Percentiles rank a stretch among this genome's conserved stretches.
phyloP scores from a whole-genome alignment of 78 protist species.

The Chrysochromulina tobinii region DNA sequence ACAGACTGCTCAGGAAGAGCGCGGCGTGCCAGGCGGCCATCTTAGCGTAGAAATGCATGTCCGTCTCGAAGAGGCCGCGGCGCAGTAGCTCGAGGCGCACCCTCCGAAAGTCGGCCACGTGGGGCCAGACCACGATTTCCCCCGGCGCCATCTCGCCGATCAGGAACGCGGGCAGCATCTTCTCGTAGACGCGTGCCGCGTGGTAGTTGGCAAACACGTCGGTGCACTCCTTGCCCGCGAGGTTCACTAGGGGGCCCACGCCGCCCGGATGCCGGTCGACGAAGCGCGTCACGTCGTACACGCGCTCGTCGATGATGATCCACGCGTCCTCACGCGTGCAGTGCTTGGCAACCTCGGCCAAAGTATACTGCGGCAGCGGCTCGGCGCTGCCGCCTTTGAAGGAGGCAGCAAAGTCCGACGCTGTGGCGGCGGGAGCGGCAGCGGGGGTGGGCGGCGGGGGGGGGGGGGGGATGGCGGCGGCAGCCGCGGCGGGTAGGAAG shows the following conservation, averaged over 20 bases:
- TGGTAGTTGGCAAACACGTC: slow-evolving; percentile 19
- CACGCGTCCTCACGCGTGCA: slow-evolving; percentile 16
- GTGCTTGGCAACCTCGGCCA: slow-evolving; percentile 49
- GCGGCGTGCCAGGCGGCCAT: not conserved
- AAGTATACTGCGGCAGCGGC: not conserved
- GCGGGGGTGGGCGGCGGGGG: no score
- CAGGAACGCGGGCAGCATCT: slow-evolving; percentile 1
- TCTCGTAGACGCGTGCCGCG: not conserved
- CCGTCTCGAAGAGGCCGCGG: slow-evolving; percentile 22
- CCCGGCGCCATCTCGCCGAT: not conserved
- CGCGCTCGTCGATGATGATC: slow-evolving; percentile 40
- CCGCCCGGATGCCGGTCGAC: slow-evolving; percentile 59
- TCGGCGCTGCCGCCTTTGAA: no score
- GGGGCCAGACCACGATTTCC: not conserved
- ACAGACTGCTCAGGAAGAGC: not conserved
- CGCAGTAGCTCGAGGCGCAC: not conserved
- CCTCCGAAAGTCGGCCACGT: slow-evolving; percentile 6
- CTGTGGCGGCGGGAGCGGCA: no score
- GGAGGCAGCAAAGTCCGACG: no score
- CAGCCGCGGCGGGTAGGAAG: no score
- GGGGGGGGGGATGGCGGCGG: no score
- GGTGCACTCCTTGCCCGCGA: slow-evolving; percentile 15
- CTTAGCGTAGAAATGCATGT: slow-evolving; percentile 3
- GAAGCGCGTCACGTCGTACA: slow-evolving; percentile 46
- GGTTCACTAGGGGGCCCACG: not conserved